phyloP scores from a whole-genome alignment of 1,284 basidiomycete genomes.

The Neonothopanus nambi region DNA sequence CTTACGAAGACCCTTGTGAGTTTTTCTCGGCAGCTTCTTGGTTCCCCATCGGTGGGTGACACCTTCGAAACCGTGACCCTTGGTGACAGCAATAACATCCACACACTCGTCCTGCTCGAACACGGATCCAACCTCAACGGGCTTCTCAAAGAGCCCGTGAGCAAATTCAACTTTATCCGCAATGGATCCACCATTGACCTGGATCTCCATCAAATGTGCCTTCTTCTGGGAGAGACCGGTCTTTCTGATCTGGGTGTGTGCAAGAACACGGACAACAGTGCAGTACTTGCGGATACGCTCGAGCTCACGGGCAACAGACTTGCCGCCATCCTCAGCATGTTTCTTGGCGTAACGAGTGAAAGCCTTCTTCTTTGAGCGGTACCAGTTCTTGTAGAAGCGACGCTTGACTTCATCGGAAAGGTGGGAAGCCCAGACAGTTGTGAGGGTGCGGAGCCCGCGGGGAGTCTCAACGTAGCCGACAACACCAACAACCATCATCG shows the following conservation, averaged over 20 bases:
- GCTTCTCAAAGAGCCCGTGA: constrained; percentile 96
- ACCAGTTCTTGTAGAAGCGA: constrained; percentile 99
- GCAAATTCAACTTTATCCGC: constrained; percentile 99
- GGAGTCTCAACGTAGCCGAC: constrained; percentile 99
- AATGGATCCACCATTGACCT: constrained; percentile 97
- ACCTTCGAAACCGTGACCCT: constrained; percentile 99
- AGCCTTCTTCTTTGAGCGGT: constrained; percentile 99
- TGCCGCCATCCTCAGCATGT: constrained; percentile 94
- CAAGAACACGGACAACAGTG: constrained; percentile 98
- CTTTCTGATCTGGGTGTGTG: constrained; percentile 98
- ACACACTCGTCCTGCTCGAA: constrained; percentile 98
- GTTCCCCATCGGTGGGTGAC: constrained; percentile 99
- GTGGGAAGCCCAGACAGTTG: constrained; percentile 84
- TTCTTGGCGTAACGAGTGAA: constrained; percentile 99
- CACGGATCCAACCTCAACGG: constrained; percentile 81
- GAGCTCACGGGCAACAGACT: constrained; percentile 92
- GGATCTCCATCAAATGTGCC: constrained; percentile 99
- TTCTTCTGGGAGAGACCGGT: constrained; percentile 99
- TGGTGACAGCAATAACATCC: constrained; percentile 97
- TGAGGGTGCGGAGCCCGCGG: constrained; percentile 90
- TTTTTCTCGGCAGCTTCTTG: constrained; percentile 98
- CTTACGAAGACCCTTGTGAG: constrained; percentile 99
- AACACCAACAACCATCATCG: constrained; percentile 96
- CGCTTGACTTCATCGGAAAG: constrained; percentile 93
- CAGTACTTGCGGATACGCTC: constrained; percentile 99